Conservation (phyloP, 2,329 filamentous ascomycete genomes). For the Chaetomium sp. region DNA sequence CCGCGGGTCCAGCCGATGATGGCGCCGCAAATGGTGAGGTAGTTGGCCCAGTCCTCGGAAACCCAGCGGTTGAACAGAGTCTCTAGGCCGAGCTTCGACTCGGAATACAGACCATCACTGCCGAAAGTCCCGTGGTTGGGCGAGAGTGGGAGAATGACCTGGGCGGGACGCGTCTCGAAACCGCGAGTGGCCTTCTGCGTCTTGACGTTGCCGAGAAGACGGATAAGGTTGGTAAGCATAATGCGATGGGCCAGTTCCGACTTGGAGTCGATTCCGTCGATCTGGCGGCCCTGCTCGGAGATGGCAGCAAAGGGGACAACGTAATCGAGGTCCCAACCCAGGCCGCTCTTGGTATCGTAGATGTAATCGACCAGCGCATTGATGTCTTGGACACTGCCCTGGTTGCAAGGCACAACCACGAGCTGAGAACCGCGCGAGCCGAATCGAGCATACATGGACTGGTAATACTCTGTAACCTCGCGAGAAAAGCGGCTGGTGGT, state of each 20-base stretch:
- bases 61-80: conserved; percentile 99
- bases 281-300: conserved; percentile 95
- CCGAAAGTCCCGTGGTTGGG: conserved; percentile 99
- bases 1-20: conserved; percentile 99
- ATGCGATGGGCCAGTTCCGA: conserved; percentile 98
- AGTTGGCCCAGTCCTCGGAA: conserved; percentile 95
- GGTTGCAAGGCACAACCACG: conserved; percentile 98
- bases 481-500: conserved; percentile 96
- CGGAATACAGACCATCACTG: conserved; percentile 95
- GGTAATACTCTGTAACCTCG: conserved; percentile 98
- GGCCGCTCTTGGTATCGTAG: conserved; percentile 92
- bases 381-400: conserved; percentile 97
- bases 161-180: conserved; percentile 92
- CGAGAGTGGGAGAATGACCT: conserved; percentile 93
- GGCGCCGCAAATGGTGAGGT: conserved; percentile 96
- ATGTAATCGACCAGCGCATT: conserved; percentile 94
- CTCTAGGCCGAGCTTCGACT: conserved; percentile 95
- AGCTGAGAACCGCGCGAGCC: conserved; percentile 94
- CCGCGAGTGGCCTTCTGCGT: conserved; percentile 82
- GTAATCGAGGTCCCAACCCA: conserved; percentile 97
- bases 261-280: conserved; percentile 94
- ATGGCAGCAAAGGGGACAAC: conserved; percentile 97
- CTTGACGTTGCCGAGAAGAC: conserved; percentile 89
- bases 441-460: conserved; percentile 95
- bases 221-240: conserved; percentile 96